phyloP scores from a whole-genome alignment of 1,284 basidiomycete genomes.

The Ganoderma multipileum region DNA sequence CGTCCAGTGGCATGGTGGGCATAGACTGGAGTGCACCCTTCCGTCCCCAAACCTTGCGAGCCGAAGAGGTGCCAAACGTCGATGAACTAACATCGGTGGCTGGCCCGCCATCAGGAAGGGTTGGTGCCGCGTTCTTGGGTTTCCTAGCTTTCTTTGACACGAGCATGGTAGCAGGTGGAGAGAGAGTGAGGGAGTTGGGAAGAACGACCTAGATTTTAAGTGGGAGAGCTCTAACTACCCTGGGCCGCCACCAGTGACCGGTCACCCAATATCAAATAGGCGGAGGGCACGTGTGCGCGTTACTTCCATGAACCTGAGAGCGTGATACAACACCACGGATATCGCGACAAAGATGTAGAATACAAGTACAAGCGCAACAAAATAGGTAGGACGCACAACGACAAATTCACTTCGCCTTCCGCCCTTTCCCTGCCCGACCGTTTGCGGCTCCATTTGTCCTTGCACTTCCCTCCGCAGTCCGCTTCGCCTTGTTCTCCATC shows the following conservation, averaged over 20 bases:
- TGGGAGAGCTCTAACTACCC: not conserved
- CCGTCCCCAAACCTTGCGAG: not conserved
- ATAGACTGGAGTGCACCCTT: constrained; percentile 11
- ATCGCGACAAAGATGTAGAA: constrained; percentile 11
- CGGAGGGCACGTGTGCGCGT: not conserved
- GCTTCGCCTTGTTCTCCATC: constrained; percentile 51
- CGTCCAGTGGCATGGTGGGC: constrained; percentile 14
- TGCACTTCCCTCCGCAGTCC: constrained; percentile 42
- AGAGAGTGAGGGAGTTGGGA: not conserved
- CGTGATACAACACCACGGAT: not conserved
- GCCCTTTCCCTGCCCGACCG: constrained; percentile 27
- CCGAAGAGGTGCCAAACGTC: not conserved
- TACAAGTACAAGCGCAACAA: constrained; percentile 22
- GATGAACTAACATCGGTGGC: too few relatives aligned
- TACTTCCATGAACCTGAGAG: not conserved
- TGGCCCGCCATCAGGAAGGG: not conserved
- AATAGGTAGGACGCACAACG: constrained; percentile 2
- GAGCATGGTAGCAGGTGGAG: not conserved
- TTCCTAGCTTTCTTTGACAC: not conserved
- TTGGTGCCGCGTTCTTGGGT: not conserved
- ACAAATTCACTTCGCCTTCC: constrained; percentile 29
- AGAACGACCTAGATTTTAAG: not conserved
- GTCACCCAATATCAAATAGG: not conserved
- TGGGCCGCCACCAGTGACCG: too few relatives aligned
- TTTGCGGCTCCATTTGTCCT: constrained; percentile 20